phyloP scores from a whole-genome alignment of 1,284 basidiomycete genomes.

The Trichosporon coremiiforme region DNA sequence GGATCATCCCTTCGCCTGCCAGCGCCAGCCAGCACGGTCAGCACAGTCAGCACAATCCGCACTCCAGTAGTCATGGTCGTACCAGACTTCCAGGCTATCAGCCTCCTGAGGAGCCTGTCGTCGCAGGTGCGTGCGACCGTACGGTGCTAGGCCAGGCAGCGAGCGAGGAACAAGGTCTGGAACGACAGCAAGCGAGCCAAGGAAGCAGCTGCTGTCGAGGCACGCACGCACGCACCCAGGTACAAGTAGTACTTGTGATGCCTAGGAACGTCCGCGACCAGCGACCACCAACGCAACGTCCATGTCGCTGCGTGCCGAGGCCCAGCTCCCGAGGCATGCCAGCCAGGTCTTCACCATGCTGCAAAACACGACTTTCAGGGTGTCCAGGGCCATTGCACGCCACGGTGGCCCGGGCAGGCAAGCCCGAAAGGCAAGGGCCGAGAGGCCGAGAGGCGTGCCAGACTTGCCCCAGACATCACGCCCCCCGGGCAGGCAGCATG shows the following conservation, averaged over 20 bases:
- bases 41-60: too few relatives aligned
- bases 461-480: not conserved
- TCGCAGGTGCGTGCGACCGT: too few relatives aligned
- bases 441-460: not conserved
- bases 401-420: not conserved
- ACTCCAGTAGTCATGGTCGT: too few relatives aligned
- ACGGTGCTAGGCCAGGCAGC: not conserved
- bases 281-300: too few relatives aligned
- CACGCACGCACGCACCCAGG: not conserved
- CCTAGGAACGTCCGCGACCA: not conserved
- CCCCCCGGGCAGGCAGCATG: too few relatives aligned
- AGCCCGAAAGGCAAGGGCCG: slow-evolving; percentile 9
- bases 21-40: too few relatives aligned
- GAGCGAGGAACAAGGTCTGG: not conserved
- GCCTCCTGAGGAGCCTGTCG: too few relatives aligned
- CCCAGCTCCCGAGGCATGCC: not conserved
- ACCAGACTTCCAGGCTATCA: too few relatives aligned
- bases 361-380: slow-evolving; percentile 2
- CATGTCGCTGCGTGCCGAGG: not conserved
- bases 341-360: not conserved
- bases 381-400: not conserved
- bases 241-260: not conserved
- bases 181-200: not conserved
- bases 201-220: not conserved
- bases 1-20: too few relatives aligned